Conservation (phyloP, 805 yeast species). For the Scheffersomyces spartinae region DNA sequence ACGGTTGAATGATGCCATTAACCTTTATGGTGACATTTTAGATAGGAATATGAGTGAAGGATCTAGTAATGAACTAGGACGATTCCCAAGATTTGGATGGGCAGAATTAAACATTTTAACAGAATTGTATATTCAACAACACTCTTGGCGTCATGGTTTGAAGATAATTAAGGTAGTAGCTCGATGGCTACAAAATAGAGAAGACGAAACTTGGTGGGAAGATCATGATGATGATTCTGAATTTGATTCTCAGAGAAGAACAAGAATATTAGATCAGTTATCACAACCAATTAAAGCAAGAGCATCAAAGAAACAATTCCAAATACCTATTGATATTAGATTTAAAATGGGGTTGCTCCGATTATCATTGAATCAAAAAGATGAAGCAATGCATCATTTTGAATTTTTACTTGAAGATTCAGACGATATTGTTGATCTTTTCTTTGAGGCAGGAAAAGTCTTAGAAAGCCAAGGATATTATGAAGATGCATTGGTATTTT, state of each 20-base stretch:
- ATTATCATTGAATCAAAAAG: slow-evolving; percentile 46
- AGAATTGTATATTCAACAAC: slow-evolving; percentile 65
- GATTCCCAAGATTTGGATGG: slow-evolving; percentile 62
- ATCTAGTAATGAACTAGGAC: slow-evolving; percentile 7
- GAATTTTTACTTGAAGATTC: slow-evolving; percentile 45
- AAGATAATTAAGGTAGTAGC: slow-evolving; percentile 57
- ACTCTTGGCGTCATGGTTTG: slow-evolving; percentile 53
- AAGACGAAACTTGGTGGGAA: slow-evolving; percentile 56
- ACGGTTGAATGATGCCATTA: slow-evolving; percentile 64
- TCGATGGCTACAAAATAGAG: slow-evolving; percentile 73
- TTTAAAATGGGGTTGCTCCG: slow-evolving; percentile 70
- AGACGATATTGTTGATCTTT: slow-evolving; percentile 60
- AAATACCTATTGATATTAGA: slow-evolving; percentile 79
- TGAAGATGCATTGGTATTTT: slow-evolving; percentile 65
- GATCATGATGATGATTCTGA: slow-evolving; percentile 61
- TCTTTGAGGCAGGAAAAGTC: slow-evolving; percentile 62
- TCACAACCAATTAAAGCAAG: slow-evolving; percentile 22
- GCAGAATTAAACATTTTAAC: slow-evolving; percentile 75
- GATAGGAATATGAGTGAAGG: slow-evolving; percentile 40
- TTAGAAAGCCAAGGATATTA: slow-evolving; percentile 58
- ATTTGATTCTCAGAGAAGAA: slow-evolving; percentile 61
- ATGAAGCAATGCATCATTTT: slow-evolving; percentile 69
- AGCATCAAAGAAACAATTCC: slow-evolving; percentile 14
- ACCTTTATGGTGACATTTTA: slow-evolving; percentile 51
- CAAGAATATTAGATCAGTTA: slow-evolving; percentile 32